Conservation (phyloP, 257 asterid species). For the Nicotiana attenuata region DNA sequence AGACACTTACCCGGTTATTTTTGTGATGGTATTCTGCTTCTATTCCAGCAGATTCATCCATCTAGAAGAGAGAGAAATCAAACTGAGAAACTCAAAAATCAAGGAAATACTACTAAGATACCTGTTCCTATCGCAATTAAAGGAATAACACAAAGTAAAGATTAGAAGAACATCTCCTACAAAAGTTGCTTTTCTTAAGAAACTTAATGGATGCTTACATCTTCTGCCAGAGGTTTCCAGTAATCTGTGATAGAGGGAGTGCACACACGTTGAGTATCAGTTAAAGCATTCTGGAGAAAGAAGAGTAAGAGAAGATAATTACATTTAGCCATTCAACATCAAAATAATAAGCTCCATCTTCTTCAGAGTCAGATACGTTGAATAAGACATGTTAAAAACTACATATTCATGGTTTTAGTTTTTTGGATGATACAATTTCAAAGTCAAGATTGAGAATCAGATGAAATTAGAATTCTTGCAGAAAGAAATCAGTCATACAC, state of each 20-base stretch:
- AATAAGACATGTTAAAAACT: not conserved
- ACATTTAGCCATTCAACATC: conserved; percentile 1
- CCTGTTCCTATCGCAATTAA: not conserved
- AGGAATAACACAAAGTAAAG: not conserved
- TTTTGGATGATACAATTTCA: not conserved
- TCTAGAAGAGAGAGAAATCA: conserved; percentile 31
- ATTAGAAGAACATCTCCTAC: conserved; percentile 1
- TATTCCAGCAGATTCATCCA: conserved; percentile 94
- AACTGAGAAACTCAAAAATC: not conserved
- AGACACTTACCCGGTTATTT: conserved; percentile 64
- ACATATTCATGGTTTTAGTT: not conserved
- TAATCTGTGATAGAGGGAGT: conserved; percentile 77
- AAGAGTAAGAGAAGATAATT: conserved; percentile 13
- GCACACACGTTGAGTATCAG: conserved; percentile 81
- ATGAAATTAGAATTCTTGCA: not conserved
- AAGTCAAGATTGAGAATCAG: not conserved
- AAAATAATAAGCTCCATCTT: not conserved
- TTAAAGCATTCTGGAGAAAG: conserved; percentile 68
- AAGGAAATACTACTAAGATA: not conserved
- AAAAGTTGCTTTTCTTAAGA: conserved; percentile 13
- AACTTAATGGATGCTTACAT: conserved; percentile 51
- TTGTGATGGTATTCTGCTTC: conserved; percentile 97
- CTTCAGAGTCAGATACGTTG: not conserved
- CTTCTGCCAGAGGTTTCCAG: conserved; percentile 97
- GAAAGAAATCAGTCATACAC: not conserved